Evolutionary conservation across 2,329 filamentous ascomycete genomes (phyloP).

Genomic region (Diaporthe caulivora): DNA sequence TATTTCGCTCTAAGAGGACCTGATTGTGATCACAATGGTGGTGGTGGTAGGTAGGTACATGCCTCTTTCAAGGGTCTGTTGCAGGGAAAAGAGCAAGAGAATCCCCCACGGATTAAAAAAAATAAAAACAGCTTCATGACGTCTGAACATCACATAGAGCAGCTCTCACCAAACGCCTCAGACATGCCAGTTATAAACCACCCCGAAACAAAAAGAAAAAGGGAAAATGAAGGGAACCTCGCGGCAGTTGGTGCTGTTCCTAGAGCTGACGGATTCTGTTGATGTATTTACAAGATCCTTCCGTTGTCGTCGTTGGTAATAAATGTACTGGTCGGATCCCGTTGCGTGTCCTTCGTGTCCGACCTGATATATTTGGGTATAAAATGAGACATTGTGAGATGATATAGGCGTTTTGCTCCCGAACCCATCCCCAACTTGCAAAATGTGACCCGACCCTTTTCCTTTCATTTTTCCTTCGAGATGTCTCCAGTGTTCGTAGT

Average conservation of each 20-base stretch:
- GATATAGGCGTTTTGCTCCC: constrained; percentile 29
- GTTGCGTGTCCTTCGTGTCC: constrained; percentile 30
- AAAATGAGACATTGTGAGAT: constrained; percentile 23
- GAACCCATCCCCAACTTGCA: constrained; percentile 11
- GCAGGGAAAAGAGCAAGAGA: neutral
- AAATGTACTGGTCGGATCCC: constrained; percentile 33
- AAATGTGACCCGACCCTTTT: constrained; percentile 15
- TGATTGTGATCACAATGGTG: neutral
- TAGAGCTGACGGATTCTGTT: constrained; percentile 14
- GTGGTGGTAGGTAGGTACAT: constrained; percentile 5
- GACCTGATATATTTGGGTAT: constrained; percentile 34
- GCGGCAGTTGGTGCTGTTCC: constrained; percentile 11
- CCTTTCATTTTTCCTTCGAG: constrained; percentile 1
- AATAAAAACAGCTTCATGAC: constrained; percentile 3
- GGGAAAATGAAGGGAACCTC: neutral
- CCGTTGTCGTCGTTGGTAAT: constrained; percentile 7
- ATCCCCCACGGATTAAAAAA: neutral
- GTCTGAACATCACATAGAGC: constrained; percentile 31
- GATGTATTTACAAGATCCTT: constrained; percentile 27
- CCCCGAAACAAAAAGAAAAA: constrained; percentile 5
- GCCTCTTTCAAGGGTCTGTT: neutral
- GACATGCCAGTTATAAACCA: constrained; percentile 39
- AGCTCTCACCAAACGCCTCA: constrained; percentile 35
- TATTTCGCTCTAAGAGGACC: constrained; percentile 26
- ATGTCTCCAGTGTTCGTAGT: constrained; percentile 13